These are phyloP conservation scores for Scenedesmus sp. DNA, from an alignment of 163 green algal species.

Conservation along the genomic window DNA sequence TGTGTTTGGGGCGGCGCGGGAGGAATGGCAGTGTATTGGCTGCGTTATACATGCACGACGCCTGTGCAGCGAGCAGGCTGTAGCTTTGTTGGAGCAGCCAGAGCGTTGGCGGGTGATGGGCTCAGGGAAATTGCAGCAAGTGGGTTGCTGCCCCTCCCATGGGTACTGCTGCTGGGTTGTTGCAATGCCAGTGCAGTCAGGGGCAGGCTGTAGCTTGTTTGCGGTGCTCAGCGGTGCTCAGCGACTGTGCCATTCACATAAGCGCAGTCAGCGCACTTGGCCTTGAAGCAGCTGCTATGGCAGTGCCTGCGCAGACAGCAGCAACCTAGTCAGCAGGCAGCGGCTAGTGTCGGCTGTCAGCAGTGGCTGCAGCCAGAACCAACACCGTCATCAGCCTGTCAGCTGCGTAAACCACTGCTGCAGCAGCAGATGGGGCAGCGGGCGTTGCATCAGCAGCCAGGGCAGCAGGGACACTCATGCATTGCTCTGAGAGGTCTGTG, in stretches of 20 bases:
- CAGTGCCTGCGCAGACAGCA: neutral
- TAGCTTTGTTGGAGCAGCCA: neutral
- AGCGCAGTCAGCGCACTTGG: neutral
- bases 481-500: too few relatives aligned
- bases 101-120: neutral
- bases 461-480: too few relatives aligned
- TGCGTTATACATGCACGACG: neutral
- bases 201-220: too few relatives aligned
- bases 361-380: neutral
- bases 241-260: too few relatives aligned
- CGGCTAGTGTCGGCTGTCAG: too few relatives aligned
- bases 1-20: neutral
- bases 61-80: neutral
- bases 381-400: neutral
- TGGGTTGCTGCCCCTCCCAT: too few relatives aligned
- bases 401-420: neutral
- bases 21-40: neutral
- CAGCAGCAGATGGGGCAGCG: neutral
- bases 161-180: too few relatives aligned
- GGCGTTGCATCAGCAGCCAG: neutral
- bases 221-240: too few relatives aligned
- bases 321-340: neutral
- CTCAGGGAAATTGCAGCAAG: neutral
- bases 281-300: neutral
- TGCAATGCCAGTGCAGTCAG: too few relatives aligned